phyloP scores from a whole-genome alignment of 495 filamentous ascomycete genomes.

The Gamarada debralockiae region DNA sequence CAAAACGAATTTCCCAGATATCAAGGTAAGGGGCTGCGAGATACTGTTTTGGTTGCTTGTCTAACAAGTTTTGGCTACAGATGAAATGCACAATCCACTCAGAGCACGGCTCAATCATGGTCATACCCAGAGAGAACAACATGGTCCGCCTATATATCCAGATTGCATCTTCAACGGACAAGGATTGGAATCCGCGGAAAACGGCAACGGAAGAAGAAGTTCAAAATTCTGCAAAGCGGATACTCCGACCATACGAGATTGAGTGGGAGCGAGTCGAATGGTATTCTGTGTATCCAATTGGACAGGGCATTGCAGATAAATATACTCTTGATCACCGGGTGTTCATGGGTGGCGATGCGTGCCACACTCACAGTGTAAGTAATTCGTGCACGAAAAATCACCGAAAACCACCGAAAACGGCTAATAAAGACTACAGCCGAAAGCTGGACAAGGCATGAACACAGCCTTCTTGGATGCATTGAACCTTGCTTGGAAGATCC shows the following conservation, averaged over 20 bases:
- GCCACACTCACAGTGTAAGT: conserved; percentile 68
- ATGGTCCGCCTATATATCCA: conserved; percentile 78
- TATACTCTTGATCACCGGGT: conserved; percentile 66
- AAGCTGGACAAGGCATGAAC: conserved; percentile 86
- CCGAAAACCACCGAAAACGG: conserved; percentile 22
- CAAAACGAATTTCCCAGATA: conserved; percentile 72
- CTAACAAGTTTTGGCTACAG: conserved; percentile 34
- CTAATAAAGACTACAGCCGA: conserved; percentile 44
- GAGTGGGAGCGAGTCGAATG: conserved; percentile 67
- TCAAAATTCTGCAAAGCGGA: conserved; percentile 59
- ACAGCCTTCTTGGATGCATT: conserved; percentile 76
- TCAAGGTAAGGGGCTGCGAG: conserved; percentile 50
- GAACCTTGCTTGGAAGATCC: conserved; percentile 85
- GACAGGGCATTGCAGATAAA: conserved; percentile 65
- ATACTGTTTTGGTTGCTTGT: conserved; percentile 19
- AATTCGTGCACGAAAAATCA: conserved; percentile 29
- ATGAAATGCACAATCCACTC: conserved; percentile 87
- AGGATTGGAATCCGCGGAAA: conserved; percentile 55
- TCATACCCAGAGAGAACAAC: conserved; percentile 70
- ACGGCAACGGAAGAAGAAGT: conserved; percentile 65
- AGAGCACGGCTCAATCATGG: conserved; percentile 66
- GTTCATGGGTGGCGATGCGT: conserved; percentile 78
- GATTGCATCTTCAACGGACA: conserved; percentile 61
- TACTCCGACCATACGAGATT: conserved; percentile 63
- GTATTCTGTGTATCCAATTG: conserved; percentile 69